A percentile compares a stretch with the other conserved stretches of the same genome.
These are phyloP conservation scores for Penicillium bovifimosum DNA, from an alignment of 495 filamentous ascomycete genomes.

Conservation along the genomic window DNA sequence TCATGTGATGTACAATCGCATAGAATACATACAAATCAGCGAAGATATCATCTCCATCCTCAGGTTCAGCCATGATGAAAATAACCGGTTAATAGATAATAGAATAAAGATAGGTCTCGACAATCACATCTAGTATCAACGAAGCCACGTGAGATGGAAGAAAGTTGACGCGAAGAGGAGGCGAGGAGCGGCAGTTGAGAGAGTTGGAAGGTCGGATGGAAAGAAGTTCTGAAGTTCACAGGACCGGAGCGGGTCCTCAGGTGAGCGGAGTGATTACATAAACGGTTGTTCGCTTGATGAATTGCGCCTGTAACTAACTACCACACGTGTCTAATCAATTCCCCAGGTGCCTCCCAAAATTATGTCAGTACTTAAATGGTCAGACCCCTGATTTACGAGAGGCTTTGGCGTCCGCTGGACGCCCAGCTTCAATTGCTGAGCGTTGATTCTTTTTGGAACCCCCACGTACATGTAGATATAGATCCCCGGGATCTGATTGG, in stretches of 20 bases:
- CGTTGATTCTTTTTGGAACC: no score
- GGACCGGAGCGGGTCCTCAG: conserved; percentile 14
- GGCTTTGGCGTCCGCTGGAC: no score
- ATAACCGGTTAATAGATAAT: not conserved
- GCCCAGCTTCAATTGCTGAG: no score
- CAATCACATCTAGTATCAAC: not conserved
- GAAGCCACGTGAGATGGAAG: not conserved
- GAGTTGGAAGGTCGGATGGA: no score
- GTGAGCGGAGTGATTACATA: conserved; percentile 16
- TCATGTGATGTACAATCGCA: not conserved
- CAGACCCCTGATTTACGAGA: no score
- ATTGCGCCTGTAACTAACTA: no score
- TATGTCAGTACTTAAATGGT: no score
- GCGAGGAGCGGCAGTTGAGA: not conserved
- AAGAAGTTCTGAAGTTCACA: conserved; percentile 6
- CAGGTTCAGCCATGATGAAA: conserved; percentile 69
- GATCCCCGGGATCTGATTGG: no score
- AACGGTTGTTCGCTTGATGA: not conserved
- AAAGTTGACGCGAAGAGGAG: not conserved
- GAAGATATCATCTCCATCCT: conserved; percentile 97
- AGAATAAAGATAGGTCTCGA: not conserved
- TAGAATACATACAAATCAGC: conserved; percentile 76
- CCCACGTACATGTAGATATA: no score
- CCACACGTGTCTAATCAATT: no score
- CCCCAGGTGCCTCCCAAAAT: no score